Evolutionary conservation across 805 yeast species (phyloP), one percentile per base, ranked within the genome.

Genomic region (Yamadazyma insecticola): DNA sequence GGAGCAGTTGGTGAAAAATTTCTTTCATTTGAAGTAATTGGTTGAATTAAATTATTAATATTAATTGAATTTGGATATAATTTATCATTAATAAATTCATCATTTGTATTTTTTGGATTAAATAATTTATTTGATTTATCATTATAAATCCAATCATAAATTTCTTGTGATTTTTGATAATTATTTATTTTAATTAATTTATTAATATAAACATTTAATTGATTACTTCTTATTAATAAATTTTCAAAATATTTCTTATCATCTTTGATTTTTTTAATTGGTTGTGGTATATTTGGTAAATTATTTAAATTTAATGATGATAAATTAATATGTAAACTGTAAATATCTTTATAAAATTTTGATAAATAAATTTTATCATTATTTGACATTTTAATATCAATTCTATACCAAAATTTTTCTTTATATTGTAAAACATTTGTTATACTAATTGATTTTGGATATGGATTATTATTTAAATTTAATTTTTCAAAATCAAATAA

Each of bases 331-430:
- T 62, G 67, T 24, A 65, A 44, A 18, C 55, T 40, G 41, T 59
- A 60, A 28, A 65, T 60, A 24, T 63, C 66, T 32, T 60, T 59
- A 39, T 63, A 62, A 22, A 43, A 39, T 35, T 60, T 63, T 19
- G 54, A 54, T 14, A 61, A 28, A 30, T 43, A 50, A 4, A 55
- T 13, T 2, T 25, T 35, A 19, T 45, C 46, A 16, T 45, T 46
- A 22, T 51, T 41, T 12, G 36, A 30, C 32, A 46, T 39, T 4
- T 33, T 34, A 5, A 56, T 35, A 19, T 53, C 60, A 6, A 63
- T 36, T n/a, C 59, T 43, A 44, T 62, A 63, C 63, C 67, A 60
- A 28, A 51, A 45, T 13, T 55, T 43, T 13, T 45, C 36, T 8
- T 43, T 31, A 22, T 44, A 42, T 30, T 51, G 54, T 12, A 55